Base-by-base conservation (phyloP, 345 rosid species). In the Hibiscus mutabilis region DNA sequence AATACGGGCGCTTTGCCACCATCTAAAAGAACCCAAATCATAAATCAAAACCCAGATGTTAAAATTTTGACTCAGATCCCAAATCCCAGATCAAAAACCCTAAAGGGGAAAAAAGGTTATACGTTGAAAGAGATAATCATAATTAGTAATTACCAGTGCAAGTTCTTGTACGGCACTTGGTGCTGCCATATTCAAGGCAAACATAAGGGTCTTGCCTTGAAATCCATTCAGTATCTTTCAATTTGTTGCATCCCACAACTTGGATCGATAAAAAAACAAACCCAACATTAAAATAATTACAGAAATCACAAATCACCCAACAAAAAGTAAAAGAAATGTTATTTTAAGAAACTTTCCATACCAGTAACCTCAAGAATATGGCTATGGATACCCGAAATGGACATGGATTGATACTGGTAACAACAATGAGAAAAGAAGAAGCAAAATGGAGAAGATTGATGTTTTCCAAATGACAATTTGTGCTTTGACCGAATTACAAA, bases 1-100 rank as follows among this genome's bases (percentile, higher is more conserved):
- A 95, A 95, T 1, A 82, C 86, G 2, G 98, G 98, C 66, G 85
- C 87, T 40, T 74, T 90, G 18, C 89, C 90, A 66, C 99, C 99
- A 91, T 92, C 98, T 58, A 88, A 64, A 42, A 74, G 66, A 76
- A 52, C 56, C 71, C 69, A 63, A 18, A 60, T 52, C 2, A 4
- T 16, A 51, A 67, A 35, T 49, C 2, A 74, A 10, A 75, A 31
- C 35, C 5, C 9, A 35, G 13, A 16, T 3, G 1, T 51, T 5
- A 67, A 27, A 57, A 18, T 55, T 19, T 29, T 5, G n/a, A n/a
- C 47, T 52, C 8, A 25, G 29, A 53, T 2, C 18, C 18, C 15
- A 35, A 66, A 25, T 27, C 16, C 24, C 59, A 60, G 72, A 78
- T 75, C 76, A 63, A 40, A 55, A 58, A 19, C 59, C 58, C 22